Base-by-base conservation (phyloP, 306 rosid genomes). In the Trifolium repens region DNA sequence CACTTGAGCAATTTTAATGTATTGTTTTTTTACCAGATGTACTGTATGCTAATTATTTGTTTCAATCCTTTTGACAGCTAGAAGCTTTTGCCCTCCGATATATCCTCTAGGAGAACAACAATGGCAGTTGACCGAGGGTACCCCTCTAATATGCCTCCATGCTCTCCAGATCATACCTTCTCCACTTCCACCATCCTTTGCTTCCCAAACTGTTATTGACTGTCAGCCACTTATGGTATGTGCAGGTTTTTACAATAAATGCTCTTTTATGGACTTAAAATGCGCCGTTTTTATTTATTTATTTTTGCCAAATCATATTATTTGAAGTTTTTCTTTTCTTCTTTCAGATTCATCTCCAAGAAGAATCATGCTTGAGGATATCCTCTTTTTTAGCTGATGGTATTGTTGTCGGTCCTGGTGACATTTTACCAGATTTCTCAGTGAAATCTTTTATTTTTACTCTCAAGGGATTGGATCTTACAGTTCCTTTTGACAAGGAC, bases 301-400 rank as follows among this genome's bases (percentile, higher is more conserved):
- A 12, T 44, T 15, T 50, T 10, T 76, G 58, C 67, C n/a, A 14
- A 34, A 69, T 55, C 35, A 59, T 63, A 64, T 52, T 69, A 53
- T 66, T 32, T 77, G 42, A 67, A 52, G 16, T 24, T 74, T 73
- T 78, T 64, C 35, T 46, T 24, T 52, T 73, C 52, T 73, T 76
- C 72, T 71, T 46, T 69, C 82, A 93, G 98, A 81, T 93, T 84
- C 92, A 91, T 82, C 98, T 93, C 68, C 94, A 89, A 80, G 98
- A 94, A 80, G 96, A 86, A 71, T 89, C 97, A 71, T 91, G 97
- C 86, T 83, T 94, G 86, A 87, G 98, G 85, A 94, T 94, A 77
- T 77, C 85, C 85, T 94, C 98, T 72, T 94, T 94, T 82, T 84
- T 94, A 78, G 94, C 94, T 50, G 98, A 94, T 58, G 98, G 98